A percentile compares a stretch with the other conserved stretches of the same genome.
Conservation (phyloP, 306 rosid genomes). For the Prunus fruticosa region DNA sequence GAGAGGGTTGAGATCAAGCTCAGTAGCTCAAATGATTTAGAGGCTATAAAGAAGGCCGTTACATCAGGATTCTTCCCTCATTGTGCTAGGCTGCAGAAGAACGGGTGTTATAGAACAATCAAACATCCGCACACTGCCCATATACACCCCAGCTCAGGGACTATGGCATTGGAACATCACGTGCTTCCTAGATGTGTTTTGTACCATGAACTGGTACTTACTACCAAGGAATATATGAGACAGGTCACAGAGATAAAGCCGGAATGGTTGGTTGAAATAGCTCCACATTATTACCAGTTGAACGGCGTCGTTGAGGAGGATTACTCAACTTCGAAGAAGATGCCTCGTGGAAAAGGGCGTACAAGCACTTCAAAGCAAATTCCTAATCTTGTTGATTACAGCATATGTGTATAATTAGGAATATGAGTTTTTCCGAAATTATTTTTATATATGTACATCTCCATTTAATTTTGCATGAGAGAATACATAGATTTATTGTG, state of each 20-base stretch:
- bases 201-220: slow-evolving; percentile 85
- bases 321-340: slow-evolving; percentile 46
- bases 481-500: no score
- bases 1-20: slow-evolving; percentile 65
- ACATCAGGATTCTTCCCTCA: slow-evolving; percentile 91
- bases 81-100: slow-evolving; percentile 69
- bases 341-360: slow-evolving; percentile 57
- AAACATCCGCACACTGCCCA: slow-evolving; percentile 76
- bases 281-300: slow-evolving; percentile 88
- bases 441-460: no score
- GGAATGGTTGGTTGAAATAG: slow-evolving; percentile 89
- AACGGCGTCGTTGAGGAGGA: slow-evolving; percentile 76
- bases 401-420: no score
- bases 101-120: slow-evolving; percentile 67
- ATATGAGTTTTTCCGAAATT: no score
- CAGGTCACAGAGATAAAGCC: slow-evolving; percentile 82
- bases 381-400: no score
- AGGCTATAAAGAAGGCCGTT: slow-evolving; percentile 70
- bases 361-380: neutral
- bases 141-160: slow-evolving; percentile 89
- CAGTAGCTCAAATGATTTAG: slow-evolving; percentile 54
- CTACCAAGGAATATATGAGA: slow-evolving; percentile 89
- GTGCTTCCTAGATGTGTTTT: slow-evolving; percentile 85
- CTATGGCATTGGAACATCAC: slow-evolving; percentile 34
- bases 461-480: no score